phyloP scores from a whole-genome alignment of 2,329 filamentous ascomycete species.

The Fusarium floridanum region DNA sequence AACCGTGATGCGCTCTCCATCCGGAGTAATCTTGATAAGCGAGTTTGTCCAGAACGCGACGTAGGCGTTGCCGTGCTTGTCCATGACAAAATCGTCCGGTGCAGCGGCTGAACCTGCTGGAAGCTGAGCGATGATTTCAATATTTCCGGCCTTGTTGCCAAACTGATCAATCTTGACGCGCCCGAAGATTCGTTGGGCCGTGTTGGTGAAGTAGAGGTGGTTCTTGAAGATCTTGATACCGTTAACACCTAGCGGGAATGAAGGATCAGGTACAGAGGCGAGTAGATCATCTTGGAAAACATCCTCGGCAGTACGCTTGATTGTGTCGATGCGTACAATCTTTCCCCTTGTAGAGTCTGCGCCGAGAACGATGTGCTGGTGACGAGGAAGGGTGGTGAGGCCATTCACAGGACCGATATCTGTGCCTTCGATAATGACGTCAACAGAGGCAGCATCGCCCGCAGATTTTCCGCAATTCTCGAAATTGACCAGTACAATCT shows the following conservation, averaged over 20 bases:
- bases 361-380: slow-evolving; percentile 8
- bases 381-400: background rate
- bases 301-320: background rate
- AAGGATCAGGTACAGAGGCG: background rate
- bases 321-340: background rate
- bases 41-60: slow-evolving; percentile 4
- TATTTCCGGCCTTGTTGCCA: background rate
- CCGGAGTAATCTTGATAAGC: background rate
- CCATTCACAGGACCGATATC: background rate
- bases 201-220: slow-evolving; percentile 18
- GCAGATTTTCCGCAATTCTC: background rate
- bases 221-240: background rate
- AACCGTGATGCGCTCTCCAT: background rate
- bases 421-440: background rate
- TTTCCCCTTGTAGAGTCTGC: slow-evolving; percentile 14
- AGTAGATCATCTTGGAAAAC: slow-evolving; percentile 4
- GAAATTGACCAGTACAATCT: slow-evolving; percentile 1
- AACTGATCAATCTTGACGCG: background rate
- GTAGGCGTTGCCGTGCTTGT: background rate
- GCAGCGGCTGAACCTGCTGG: background rate
- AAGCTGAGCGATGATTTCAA: background rate
- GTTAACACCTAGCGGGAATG: slow-evolving; percentile 2
- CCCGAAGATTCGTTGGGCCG: background rate
- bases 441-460: background rate
- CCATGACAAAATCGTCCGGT: background rate